Percentiles rank a stretch among this genome's conserved stretches.
These are phyloP conservation scores for Leucocoprinus sp. DNA, from an alignment of 768 basidiomycete genomes.

Conservation along the genomic window DNA sequence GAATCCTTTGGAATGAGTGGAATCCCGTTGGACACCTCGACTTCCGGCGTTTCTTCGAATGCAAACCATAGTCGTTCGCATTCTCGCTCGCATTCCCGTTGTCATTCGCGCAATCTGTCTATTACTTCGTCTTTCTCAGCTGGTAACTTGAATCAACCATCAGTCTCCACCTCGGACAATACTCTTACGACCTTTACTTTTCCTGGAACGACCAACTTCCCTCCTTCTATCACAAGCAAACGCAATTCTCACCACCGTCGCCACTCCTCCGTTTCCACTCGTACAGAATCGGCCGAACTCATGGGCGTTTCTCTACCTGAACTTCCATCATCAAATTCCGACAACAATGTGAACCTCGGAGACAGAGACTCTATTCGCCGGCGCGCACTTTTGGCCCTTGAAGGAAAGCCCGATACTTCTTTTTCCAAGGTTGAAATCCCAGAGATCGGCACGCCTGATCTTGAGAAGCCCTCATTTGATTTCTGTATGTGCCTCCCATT, in stretches of 20 bases:
- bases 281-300: constrained; percentile 82
- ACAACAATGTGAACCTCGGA: constrained; percentile 61
- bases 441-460: constrained; percentile 55
- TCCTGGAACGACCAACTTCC: constrained; percentile 16
- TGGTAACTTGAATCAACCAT: constrained; percentile 20
- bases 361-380: constrained; percentile 76
- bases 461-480: constrained; percentile 51
- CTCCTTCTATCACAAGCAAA: constrained; percentile 33
- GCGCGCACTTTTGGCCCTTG: constrained; percentile 78
- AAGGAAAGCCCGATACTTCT: constrained; percentile 68
- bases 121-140: constrained; percentile 25
- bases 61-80: constrained; percentile 59
- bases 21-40: constrained; percentile 28
- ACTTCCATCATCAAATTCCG: constrained; percentile 49
- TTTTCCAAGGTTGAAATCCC: constrained; percentile 81
- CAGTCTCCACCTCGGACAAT: constrained; percentile 19
- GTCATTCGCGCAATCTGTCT: constrained; percentile 30
- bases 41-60: constrained; percentile 24
- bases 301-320: constrained; percentile 77
- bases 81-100: constrained; percentile 56
- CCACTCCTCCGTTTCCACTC: constrained; percentile 82
- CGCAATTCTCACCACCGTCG: constrained; percentile 80
- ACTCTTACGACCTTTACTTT: constrained; percentile 15
- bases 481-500: constrained; percentile 44
- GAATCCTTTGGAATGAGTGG: constrained; percentile 67